Percentiles rank a stretch among this genome's conserved stretches.
Conservation (phyloP, 352 stramenopile genomes). For the Phytopythium ostracodes region DNA sequence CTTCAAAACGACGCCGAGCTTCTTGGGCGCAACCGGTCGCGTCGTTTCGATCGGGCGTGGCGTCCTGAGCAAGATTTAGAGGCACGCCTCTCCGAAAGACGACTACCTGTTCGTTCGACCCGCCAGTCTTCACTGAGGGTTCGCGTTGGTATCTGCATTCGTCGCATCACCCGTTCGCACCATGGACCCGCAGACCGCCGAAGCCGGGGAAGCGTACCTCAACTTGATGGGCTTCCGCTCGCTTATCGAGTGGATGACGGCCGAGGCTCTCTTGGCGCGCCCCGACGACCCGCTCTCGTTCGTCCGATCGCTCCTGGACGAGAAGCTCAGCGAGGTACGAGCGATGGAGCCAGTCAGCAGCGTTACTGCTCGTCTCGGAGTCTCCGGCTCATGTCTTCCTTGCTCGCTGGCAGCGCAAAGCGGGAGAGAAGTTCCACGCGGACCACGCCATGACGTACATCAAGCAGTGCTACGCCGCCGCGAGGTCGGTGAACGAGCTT, state of each 20-base stretch:
- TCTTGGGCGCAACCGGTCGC: slow-evolving; percentile 1
- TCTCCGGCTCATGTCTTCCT: not conserved
- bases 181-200: slow-evolving; percentile 75
- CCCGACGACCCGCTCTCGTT: slow-evolving; percentile 87
- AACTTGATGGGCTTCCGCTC: slow-evolving; percentile 87
- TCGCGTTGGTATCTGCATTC: not conserved
- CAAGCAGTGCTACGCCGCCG: slow-evolving; percentile 85
- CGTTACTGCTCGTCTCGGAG: not conserved
- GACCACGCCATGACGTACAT: slow-evolving; percentile 82
- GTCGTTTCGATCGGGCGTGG: slow-evolving; percentile 8
- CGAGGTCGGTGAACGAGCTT: slow-evolving; percentile 33
- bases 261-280: slow-evolving; percentile 77
- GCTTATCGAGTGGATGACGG: slow-evolving; percentile 90
- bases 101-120: not conserved
- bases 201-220: slow-evolving; percentile 83
- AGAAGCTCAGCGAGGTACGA: slow-evolving; percentile 75
- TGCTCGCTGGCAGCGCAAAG: slow-evolving; percentile 20
- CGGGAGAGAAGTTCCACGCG: slow-evolving; percentile 66
- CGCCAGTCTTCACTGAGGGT: not conserved
- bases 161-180: not conserved
- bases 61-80: slow-evolving; percentile 2
- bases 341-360: too few relatives aligned
- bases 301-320: slow-evolving; percentile 68
- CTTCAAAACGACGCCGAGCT: not conserved
- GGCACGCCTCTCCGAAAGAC: too few relatives aligned